Base-by-base conservation (phyloP, 768 basidiomycete species). In the Boletus sp. region DNA sequence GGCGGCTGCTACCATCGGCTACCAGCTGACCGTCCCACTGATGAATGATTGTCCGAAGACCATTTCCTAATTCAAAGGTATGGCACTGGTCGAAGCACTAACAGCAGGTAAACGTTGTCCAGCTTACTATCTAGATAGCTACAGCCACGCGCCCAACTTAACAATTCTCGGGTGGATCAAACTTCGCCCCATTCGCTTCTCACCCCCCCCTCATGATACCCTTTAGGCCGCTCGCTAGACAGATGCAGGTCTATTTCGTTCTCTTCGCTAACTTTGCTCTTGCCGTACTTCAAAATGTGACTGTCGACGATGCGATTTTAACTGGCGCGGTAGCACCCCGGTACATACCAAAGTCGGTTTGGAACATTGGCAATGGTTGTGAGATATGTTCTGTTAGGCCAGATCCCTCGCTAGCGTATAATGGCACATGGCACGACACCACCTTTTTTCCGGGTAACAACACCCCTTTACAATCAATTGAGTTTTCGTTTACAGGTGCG, bases 341-440 rank as follows among this genome's bases (percentile, higher is more conserved):
- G 3, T 67, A 61, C 44, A n/a, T 58, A 2, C 64, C 64, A 39
- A 4, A 5, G 11, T 40, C 47, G 0, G 5, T 0, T 1, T 65
- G 64, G 64, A 52, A 50, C 3, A 2, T 20, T 10, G 64, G 58
- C 1, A 52, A 59, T 11, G 41, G 12, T 8, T 64, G 65, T 15
- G 15, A 51, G 0, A 3, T 0, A 0, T 61, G 65, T 10, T 0
- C 6, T 1, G 56, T 18, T 3, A 5, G 15, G 2, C 62, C 55
- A 4, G 44, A 61, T 40, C 35, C 53, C 5, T 9, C 41, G 1
- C 10, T 6, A 14, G 59, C 28, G 4, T 59, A 56, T 28, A 36
- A 62, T 4, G 52, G 48, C 5, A 66, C 65, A 36, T 66, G 65
- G 65, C 65, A 66, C 12, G 65, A 61, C 4, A 1, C 37, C 7